Conservation (phyloP, 2,329 filamentous ascomycete species). For the Aspergillus intermedius region DNA sequence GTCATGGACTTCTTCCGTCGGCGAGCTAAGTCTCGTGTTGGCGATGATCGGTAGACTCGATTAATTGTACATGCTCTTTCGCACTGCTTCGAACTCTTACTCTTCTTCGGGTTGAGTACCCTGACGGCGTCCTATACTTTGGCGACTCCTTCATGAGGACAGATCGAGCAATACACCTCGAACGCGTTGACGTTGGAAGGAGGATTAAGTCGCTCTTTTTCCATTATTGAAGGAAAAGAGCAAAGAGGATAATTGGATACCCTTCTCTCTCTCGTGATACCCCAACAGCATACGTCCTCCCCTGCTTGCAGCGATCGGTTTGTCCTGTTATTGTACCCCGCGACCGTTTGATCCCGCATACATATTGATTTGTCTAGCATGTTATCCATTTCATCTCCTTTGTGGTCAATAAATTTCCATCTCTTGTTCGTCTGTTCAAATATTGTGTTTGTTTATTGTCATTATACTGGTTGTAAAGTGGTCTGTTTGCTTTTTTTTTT, state of each 20-base stretch:
- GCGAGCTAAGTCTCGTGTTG: constrained; percentile 66
- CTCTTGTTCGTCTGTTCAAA: constrained; percentile 17
- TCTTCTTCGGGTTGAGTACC: constrained; percentile 2
- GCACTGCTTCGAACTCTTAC: constrained; percentile 8
- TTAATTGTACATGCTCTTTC: constrained; percentile 8
- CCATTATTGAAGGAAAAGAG: constrained; percentile 22
- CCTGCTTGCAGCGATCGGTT: constrained; percentile 30
- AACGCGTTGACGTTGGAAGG: constrained; percentile 8
- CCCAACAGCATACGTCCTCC: constrained; percentile 28
- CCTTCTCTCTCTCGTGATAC: constrained; percentile 26
- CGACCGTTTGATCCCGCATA: constrained; percentile 18
- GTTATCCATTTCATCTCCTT: constrained; percentile 18
- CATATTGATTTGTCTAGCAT: constrained; percentile 32
- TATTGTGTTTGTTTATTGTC: constrained; percentile 9
- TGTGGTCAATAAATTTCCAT: constrained; percentile 13
- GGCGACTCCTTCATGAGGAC: not conserved
- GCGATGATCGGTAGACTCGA: constrained; percentile 31
- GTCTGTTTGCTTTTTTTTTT: constrained; percentile 2
- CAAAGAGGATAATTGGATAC: constrained; percentile 34
- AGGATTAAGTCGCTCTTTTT: constrained; percentile 14
- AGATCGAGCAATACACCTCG: constrained; percentile 7
- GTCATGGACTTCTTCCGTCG: constrained; percentile 98
- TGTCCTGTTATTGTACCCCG: constrained; percentile 23
- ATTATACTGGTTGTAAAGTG: constrained; percentile 15
- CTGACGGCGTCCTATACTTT: too few species aligned